Base-by-base conservation (phyloP, 257 asterid species). In the Lithospermum erythrorhizon region DNA sequence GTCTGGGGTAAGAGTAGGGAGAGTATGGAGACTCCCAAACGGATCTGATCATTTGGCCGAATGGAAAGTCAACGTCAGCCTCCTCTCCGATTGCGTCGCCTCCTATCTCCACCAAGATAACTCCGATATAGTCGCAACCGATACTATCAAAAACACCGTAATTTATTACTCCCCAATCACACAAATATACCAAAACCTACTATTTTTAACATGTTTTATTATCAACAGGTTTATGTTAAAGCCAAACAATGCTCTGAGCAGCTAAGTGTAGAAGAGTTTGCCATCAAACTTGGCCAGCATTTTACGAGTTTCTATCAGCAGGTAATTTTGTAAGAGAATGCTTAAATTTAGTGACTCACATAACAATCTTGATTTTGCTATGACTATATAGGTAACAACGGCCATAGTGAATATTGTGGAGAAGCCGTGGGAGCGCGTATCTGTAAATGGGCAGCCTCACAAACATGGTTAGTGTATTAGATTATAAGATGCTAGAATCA, bases 351-450 rank as follows among this genome's bases (percentile, higher is more conserved):
- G n/a, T n/a, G n/a, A n/a, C n/a, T n/a, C n/a, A n/a, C n/a, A n/a
- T n/a, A n/a, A n/a, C n/a, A n/a, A n/a, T n/a, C n/a, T n/a, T n/a
- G n/a, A n/a, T n/a, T n/a, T n/a, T n/a, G n/a, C n/a, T 61, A 24
- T 54, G 11, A 21, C 57, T 60, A 54, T 66, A 52, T 68, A 93
- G 97, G 99, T 93, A 67, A 74, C 94, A 41, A 78, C 81, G 65
- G 91, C 97, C 63, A 75, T 84, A 45, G 69, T 93, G 78, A 72
- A 72, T 57, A 72, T 93, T 72, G 73, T 78, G 45, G 99, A 93
- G 82, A 89, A 89, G 83, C 97, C 91, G 32, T 93, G 99, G 99
- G 96, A 93, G 75, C 96, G 96, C 61, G 64, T 93, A 58, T 21
- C 64, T 55, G 65, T 84, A 61, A 77, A 84, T 62, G 97, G 95